Evolutionary conservation across 306 rosid species (phyloP).

Genomic region (Dicorynia guianensis): DNA sequence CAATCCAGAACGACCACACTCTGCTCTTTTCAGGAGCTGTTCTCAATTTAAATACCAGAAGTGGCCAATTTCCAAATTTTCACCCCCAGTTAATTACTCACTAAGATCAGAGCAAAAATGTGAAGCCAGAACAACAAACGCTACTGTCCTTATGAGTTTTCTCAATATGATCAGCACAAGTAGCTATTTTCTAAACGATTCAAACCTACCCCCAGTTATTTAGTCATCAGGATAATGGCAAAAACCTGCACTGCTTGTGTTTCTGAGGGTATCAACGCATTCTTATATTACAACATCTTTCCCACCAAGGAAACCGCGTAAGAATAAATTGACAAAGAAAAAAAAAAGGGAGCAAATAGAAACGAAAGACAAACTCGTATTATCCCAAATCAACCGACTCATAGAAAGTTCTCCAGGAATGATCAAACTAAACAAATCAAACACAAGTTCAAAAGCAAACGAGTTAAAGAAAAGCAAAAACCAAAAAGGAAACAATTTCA

Average conservation of each 20-base stretch:
- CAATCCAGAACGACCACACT: slow-evolving; percentile 25
- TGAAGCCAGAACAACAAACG: slow-evolving; percentile 3
- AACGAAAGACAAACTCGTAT: neutral
- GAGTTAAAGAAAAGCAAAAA: neutral
- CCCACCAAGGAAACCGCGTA: slow-evolving; percentile 22
- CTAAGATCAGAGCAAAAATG: too few species aligned
- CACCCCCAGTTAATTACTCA: too few species aligned
- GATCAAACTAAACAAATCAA: slow-evolving; percentile 33
- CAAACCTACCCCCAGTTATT: slow-evolving; percentile 28
- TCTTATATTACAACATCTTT: slow-evolving; percentile 9
- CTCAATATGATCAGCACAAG: slow-evolving; percentile 18
- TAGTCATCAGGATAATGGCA: slow-evolving; percentile 28
- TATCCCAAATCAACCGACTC: slow-evolving; percentile 17
- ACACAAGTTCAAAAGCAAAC: slow-evolving; percentile 18
- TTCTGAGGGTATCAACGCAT: slow-evolving; percentile 11
- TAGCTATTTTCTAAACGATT: slow-evolving; percentile 29
- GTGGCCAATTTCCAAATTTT: too few species aligned
- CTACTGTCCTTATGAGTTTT: slow-evolving; percentile 15
- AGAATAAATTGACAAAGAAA: slow-evolving; percentile 24
- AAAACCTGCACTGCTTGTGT: neutral
- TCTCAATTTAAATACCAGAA: too few species aligned
- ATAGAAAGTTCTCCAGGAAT: slow-evolving; percentile 27
- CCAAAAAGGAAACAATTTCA: neutral
- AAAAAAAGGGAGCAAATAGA: slow-evolving; percentile 27
- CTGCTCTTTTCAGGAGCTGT: too few species aligned